These are phyloP conservation scores for Prunus yedoensis DNA, from an alignment of 331 rosid genomes.

Conservation along the genomic window DNA sequence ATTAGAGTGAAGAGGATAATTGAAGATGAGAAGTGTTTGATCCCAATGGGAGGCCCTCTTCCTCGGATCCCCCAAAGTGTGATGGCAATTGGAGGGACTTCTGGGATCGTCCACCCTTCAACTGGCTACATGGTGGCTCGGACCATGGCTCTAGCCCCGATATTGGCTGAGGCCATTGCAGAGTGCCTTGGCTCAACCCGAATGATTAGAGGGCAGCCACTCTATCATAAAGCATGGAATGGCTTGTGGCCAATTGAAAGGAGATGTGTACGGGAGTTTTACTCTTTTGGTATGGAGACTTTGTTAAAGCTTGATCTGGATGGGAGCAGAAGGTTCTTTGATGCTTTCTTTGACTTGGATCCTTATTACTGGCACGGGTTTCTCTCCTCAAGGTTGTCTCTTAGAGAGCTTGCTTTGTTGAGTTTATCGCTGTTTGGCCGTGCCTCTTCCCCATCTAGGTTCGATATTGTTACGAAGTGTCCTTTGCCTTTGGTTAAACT, in stretches of 20 bases:
- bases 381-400: slow-evolving; percentile 67
- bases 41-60: slow-evolving; percentile 94
- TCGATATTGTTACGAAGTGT: slow-evolving; percentile 57
- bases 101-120: slow-evolving; percentile 79
- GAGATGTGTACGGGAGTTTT: slow-evolving; percentile 50
- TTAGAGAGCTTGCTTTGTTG: slow-evolving; percentile 46
- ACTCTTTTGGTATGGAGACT: slow-evolving; percentile 85
- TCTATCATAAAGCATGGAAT: slow-evolving; percentile 59
- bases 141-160: slow-evolving; percentile 55
- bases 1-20: slow-evolving; percentile 58
- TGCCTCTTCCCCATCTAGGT: slow-evolving; percentile 57
- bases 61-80: slow-evolving; percentile 64
- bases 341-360: slow-evolving; percentile 77
- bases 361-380: slow-evolving; percentile 78
- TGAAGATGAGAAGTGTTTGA: slow-evolving; percentile 85
- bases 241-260: slow-evolving; percentile 77
- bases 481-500: slow-evolving; percentile 44
- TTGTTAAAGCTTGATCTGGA: slow-evolving; percentile 75
- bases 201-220: slow-evolving; percentile 67
- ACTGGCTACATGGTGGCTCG: slow-evolving; percentile 84
- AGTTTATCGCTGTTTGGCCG: slow-evolving; percentile 58
- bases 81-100: slow-evolving; percentile 71
- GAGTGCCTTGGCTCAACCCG: slow-evolving; percentile 76
- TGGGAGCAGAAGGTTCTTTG: slow-evolving; percentile 67
- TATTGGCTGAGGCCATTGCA: slow-evolving; percentile 52